Evolutionary conservation across 2,329 filamentous ascomycete species (phyloP), one percentile per base, ranked within the genome.

Genomic region (Balansia obtecta): DNA sequence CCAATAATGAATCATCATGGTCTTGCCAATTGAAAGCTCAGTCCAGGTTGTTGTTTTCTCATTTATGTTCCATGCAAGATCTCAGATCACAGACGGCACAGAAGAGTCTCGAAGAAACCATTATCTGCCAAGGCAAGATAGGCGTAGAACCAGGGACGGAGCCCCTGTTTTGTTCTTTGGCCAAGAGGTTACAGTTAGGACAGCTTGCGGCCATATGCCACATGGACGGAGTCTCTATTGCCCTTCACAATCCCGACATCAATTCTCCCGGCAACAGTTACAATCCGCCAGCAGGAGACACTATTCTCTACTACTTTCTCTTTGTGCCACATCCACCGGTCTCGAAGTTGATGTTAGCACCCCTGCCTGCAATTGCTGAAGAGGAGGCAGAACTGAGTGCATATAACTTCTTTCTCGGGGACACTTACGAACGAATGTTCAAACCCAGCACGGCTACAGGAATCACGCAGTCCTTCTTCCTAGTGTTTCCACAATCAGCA

Each of bases 401-500:
- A 4, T 60, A 63, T 30, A 52, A 61, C n/a, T 49, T 57, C 11
- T 45, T 68, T 15, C 56, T 69, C 11, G 60, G 57, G 2, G 56
- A 68, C 16, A 60, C 63, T 12, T 69, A 67, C 44, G 53, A 62
- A 11, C 52, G 56, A 9, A 61, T 70, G 1, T 48, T 64, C 33
- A 42, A 52, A 39, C 50, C 13, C 27, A 48, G 27, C 44, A 45
- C 53, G 30, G 48, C 53, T 18, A 54, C 51, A 53, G 8, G 58
- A 55, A 27, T 56, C 11, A 7, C 42, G 16, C 46, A 61, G 3
- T 57, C 54, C 22, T 73, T 79, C 54, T 79, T 72, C 53, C 58
- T 81, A 1, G 63, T 71, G 2, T 79, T 79, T 46, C 75, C 77
- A 0, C 56, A 58, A 0, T 62, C 65, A 2, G 62, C 63, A 30